These are phyloP conservation scores for Kodamaea plutei DNA, from an alignment of 1,139 yeast genomes.

Conservation along the genomic window DNA sequence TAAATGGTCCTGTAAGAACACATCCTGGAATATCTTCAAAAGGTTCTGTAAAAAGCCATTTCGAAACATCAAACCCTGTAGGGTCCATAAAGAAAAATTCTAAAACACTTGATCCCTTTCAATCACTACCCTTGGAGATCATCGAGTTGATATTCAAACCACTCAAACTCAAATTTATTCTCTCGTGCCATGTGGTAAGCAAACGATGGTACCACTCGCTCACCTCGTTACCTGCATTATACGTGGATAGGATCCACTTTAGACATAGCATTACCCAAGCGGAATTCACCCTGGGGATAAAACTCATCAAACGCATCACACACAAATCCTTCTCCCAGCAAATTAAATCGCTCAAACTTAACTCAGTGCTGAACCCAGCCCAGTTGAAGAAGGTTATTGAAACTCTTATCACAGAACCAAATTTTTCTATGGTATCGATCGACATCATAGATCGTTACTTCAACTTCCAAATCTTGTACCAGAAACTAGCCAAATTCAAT, in stretches of 20 bases:
- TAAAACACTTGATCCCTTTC: constrained; percentile 36
- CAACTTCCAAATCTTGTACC: constrained; percentile 23
- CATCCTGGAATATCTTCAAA: too few species aligned
- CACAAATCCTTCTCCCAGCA: constrained; percentile 15
- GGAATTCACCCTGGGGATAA: constrained; percentile 30
- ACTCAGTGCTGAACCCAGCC: constrained; percentile 20
- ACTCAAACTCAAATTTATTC: constrained; percentile 18
- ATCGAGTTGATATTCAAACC: constrained; percentile 24
- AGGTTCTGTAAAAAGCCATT: too few species aligned
- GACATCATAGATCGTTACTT: constrained; percentile 25
- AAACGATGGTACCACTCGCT: constrained; percentile 30
- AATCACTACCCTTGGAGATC: constrained; percentile 27
- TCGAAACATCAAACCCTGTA: too few species aligned
- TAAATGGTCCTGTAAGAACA: too few species aligned
- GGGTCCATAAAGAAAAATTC: too few species aligned
- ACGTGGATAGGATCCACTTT: constrained; percentile 19
- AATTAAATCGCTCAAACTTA: constrained; percentile 21
- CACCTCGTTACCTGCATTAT: constrained; percentile 25
- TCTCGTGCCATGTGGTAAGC: constrained; percentile 30
- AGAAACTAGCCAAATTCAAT: constrained; percentile 21
- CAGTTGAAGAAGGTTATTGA: constrained; percentile 28
- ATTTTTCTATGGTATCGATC: constrained; percentile 18
- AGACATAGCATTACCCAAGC: constrained; percentile 22
- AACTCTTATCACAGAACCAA: constrained; percentile 19
- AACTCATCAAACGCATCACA: constrained; percentile 22